Conservation (phyloP, 208 protist genomes). For the Porcisia deanei region DNA sequence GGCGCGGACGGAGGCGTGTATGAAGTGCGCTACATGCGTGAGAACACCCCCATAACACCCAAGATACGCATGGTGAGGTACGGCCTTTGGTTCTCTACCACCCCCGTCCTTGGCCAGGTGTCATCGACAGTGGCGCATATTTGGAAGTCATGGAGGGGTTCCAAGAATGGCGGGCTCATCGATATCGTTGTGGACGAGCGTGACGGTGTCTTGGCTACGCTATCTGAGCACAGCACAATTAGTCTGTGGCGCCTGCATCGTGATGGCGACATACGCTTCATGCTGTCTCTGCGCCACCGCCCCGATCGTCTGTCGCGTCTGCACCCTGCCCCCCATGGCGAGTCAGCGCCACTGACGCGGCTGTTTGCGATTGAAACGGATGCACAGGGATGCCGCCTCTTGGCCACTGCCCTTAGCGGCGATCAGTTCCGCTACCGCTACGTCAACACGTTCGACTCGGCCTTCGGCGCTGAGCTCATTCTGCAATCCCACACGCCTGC, state of each 20-base stretch:
- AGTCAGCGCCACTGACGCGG: slow-evolving; percentile 38
- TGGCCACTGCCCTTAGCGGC: slow-evolving; percentile 69
- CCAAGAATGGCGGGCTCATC: slow-evolving; percentile 51
- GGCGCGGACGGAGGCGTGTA: slow-evolving; percentile 81
- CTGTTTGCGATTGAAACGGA: slow-evolving; percentile 75
- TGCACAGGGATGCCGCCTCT: slow-evolving; percentile 68
- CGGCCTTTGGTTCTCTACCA: slow-evolving; percentile 38
- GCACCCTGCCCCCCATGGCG: slow-evolving; percentile 7
- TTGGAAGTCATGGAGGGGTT: slow-evolving; percentile 54
- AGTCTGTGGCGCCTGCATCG: slow-evolving; percentile 63
- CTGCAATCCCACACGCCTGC: slow-evolving; percentile 60
- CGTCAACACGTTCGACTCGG: slow-evolving; percentile 40
- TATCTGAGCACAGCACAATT: slow-evolving; percentile 74
- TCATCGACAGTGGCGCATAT: slow-evolving; percentile 43
- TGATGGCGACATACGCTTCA: slow-evolving; percentile 42
- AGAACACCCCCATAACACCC: slow-evolving; percentile 61
- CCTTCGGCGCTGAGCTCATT: slow-evolving; percentile 43
- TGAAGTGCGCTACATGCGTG: slow-evolving; percentile 76
- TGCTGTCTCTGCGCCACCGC: slow-evolving; percentile 46
- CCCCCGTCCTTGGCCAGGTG: slow-evolving; percentile 66
- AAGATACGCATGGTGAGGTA: slow-evolving; percentile 79
- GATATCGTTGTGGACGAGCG: slow-evolving; percentile 74
- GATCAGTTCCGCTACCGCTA: slow-evolving; percentile 88
- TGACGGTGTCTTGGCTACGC: slow-evolving; percentile 63
- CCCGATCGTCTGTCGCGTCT: slow-evolving; percentile 28